A percentile compares a stretch with the other conserved stretches of the same genome.
Evolutionary conservation across 768 basidiomycete species (phyloP).

Genomic region (Leccinum variicolor): DNA sequence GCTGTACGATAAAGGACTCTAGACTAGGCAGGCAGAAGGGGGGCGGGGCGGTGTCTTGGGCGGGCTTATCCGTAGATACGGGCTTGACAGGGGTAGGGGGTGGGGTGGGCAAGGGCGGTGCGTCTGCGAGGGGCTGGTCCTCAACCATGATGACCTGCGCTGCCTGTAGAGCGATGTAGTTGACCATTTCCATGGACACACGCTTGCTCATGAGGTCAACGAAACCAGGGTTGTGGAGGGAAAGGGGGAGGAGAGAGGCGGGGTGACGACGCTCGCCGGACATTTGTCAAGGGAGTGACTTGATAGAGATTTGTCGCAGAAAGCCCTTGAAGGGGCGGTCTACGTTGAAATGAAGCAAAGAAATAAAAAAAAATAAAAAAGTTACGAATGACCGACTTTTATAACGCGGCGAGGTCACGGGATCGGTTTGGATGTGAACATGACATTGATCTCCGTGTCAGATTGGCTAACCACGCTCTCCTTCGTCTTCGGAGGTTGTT

Average conservation of each 20-base stretch:
- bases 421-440: constrained; percentile 9
- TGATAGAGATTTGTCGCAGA: constrained; percentile 29
- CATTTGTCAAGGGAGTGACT: constrained; percentile 32
- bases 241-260: constrained; percentile 76
- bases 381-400: constrained; percentile 7
- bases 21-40: constrained; percentile 55
- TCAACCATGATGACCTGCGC: constrained; percentile 72
- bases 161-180: constrained; percentile 77
- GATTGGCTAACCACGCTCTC: constrained; percentile 64
- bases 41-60: constrained; percentile 24
- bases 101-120: constrained; percentile 54
- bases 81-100: constrained; percentile 61
- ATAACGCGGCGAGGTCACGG: constrained; percentile 28
- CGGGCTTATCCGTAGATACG: constrained; percentile 33
- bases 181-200: constrained; percentile 83
- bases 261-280: constrained; percentile 52
- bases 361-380: no score
- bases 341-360: constrained; percentile 18
- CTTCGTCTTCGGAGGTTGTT: constrained; percentile 89
- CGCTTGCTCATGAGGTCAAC: constrained; percentile 73
- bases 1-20: constrained; percentile 78
- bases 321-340: neutral
- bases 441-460: constrained; percentile 19
- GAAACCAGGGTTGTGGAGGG: constrained; percentile 76
- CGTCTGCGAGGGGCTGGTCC: constrained; percentile 37